These are phyloP conservation scores for Poterioochromonas sp. DNA, from an alignment of 352 stramenopile genomes.

Conservation along the genomic window DNA sequence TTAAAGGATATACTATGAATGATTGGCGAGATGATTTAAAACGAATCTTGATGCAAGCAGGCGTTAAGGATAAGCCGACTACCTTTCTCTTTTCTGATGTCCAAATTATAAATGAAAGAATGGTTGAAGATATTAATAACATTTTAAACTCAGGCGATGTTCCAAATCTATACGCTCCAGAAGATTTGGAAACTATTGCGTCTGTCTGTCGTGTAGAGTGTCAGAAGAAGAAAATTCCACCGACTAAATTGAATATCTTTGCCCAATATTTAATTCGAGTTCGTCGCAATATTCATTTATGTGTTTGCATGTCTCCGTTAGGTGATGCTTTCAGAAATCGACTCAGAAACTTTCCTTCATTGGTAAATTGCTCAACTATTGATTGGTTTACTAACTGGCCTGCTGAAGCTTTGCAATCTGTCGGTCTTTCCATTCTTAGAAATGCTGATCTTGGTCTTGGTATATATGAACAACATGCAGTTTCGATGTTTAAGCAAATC, in stretches of 20 bases:
- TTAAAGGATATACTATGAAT: constrained; percentile 78
- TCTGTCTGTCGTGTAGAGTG: constrained; percentile 55
- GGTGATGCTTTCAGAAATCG: constrained; percentile 71
- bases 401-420: constrained; percentile 72
- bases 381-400: constrained; percentile 89
- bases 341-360: constrained; percentile 58
- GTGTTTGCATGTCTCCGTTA: constrained; percentile 73
- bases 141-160: constrained; percentile 80
- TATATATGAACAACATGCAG: constrained; percentile 36
- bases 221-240: constrained; percentile 68
- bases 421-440: constrained; percentile 50
- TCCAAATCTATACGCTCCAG: constrained; percentile 36
- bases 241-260: constrained; percentile 84
- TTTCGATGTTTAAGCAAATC: constrained; percentile 79
- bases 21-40: constrained; percentile 90
- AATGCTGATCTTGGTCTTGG: not conserved
- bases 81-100: constrained; percentile 78
- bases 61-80: constrained; percentile 77
- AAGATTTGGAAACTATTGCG: constrained; percentile 42
- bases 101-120: constrained; percentile 83
- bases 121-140: constrained; percentile 92
- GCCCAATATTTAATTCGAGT: constrained; percentile 83
- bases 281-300: constrained; percentile 52
- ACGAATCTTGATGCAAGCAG: constrained; percentile 81
- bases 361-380: constrained; percentile 76